These are phyloP conservation scores for Shiraia sp. DNA, from an alignment of 2,329 filamentous ascomycete genomes.

Conservation along the genomic window DNA sequence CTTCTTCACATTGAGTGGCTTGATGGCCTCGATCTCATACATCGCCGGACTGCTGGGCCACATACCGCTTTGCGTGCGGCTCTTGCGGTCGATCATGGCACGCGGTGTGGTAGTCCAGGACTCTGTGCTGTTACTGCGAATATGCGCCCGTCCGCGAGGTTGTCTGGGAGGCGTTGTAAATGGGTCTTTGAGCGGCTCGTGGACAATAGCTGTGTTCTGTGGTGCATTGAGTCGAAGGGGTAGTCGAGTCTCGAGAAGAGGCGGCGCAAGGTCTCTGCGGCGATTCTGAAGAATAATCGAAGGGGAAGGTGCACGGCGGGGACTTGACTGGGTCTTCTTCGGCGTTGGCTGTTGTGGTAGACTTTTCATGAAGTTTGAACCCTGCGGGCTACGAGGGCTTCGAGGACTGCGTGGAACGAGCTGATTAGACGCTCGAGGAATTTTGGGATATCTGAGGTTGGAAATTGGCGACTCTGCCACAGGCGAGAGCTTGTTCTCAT, in stretches of 20 bases:
- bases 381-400: constrained; percentile 24
- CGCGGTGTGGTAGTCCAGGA: constrained; percentile 23
- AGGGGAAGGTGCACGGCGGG: constrained; percentile 9
- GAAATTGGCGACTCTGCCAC: constrained; percentile 51
- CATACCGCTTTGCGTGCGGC: constrained; percentile 27
- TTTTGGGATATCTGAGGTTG: constrained; percentile 52
- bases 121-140: constrained; percentile 29
- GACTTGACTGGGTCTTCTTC: constrained; percentile 11
- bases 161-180: constrained; percentile 28
- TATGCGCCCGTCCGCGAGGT: constrained; percentile 24
- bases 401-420: constrained; percentile 47
- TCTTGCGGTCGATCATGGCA: constrained; percentile 24
- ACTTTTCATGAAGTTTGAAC: constrained; percentile 12
- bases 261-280: constrained; percentile 23
- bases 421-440: constrained; percentile 53
- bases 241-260: constrained; percentile 39
- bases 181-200: constrained; percentile 18
- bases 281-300: constrained; percentile 17
- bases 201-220: constrained; percentile 1
- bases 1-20: constrained; percentile 29
- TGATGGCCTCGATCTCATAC: constrained; percentile 26
- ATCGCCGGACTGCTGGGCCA: constrained; percentile 33
- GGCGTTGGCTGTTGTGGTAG: constrained; percentile 2
- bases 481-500: constrained; percentile 43
- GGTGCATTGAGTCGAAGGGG: constrained; percentile 8